A percentile compares a stretch with the other conserved stretches of the same genome.
Evolutionary conservation across 192 early-diverging fungal species (phyloP).

Genomic region (Glomus cerebriforme): DNA sequence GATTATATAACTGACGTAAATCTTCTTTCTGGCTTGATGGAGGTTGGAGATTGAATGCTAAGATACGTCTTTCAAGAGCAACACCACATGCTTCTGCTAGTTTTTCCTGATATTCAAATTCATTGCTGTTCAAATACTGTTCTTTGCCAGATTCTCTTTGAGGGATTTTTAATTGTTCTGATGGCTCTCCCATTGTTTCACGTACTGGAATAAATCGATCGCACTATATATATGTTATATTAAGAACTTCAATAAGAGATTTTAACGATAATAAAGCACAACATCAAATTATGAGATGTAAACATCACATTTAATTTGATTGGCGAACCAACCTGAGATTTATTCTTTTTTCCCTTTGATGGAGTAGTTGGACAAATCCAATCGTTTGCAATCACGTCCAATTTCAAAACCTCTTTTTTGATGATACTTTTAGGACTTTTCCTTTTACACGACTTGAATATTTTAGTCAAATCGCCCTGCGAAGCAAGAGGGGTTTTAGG

Average conservation of each 20-base stretch:
- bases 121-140: conserved; percentile 44
- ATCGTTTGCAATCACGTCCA: conserved; percentile 43
- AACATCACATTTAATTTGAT: background rate
- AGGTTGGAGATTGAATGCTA: conserved; percentile 78
- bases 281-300: no score
- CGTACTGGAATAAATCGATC: conserved; percentile 92
- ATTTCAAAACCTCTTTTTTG: conserved; percentile 28
- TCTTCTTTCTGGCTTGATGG: conserved; percentile 57
- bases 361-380: conserved; percentile 33
- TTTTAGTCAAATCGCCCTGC: background rate
- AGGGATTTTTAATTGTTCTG: conserved; percentile 71
- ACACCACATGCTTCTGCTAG: conserved; percentile 82
- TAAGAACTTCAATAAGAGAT: background rate
- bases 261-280: no score
- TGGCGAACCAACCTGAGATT: conserved; percentile 17
- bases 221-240: conserved; percentile 40
- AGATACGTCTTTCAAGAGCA: conserved; percentile 75
- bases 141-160: conserved; percentile 36
- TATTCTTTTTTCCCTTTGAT: conserved; percentile 34
- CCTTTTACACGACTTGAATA: conserved; percentile 22
- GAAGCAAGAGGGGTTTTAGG: background rate
- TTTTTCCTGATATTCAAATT: conserved; percentile 72
- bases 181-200: conserved; percentile 64
- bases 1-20: conserved; percentile 59
- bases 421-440: conserved; percentile 8